Conservation (phyloP, 768 basidiomycete genomes). For the Boletus barrowsii region DNA sequence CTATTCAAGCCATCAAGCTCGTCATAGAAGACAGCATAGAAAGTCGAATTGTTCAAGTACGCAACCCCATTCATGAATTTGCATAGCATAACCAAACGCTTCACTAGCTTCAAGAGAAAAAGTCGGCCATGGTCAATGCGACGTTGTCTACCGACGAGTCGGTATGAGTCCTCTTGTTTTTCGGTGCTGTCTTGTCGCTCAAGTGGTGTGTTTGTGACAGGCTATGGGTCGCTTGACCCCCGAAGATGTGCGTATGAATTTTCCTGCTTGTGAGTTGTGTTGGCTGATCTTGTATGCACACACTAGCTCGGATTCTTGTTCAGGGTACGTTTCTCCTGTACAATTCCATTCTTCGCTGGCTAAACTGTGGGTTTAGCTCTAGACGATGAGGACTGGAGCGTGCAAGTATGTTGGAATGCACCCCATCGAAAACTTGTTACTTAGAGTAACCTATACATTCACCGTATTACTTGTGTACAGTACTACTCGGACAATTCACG, state of each 20-base stretch:
- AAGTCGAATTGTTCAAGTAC: slow-evolving; percentile 84
- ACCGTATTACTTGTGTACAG: too few relatives aligned
- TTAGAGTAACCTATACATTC: too few relatives aligned
- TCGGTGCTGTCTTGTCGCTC: slow-evolving; percentile 4
- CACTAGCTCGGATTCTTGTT: slow-evolving; percentile 44
- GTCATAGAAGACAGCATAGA: slow-evolving; percentile 97
- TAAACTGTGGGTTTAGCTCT: slow-evolving; percentile 15
- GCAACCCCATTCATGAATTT: slow-evolving; percentile 6
- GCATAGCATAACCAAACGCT: neutral
- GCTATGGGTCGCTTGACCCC: slow-evolving; percentile 95
- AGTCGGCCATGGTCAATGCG: slow-evolving; percentile 91
- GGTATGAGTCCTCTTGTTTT: slow-evolving; percentile 37
- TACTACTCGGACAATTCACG: too few relatives aligned
- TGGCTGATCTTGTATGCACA: slow-evolving; percentile 1
- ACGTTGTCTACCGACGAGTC: slow-evolving; percentile 81
- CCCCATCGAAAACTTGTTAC: too few relatives aligned
- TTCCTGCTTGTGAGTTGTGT: neutral
- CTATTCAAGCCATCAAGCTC: slow-evolving; percentile 90
- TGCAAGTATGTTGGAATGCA: neutral
- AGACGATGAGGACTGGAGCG: neutral
- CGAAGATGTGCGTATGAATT: slow-evolving; percentile 54
- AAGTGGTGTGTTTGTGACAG: slow-evolving; percentile 31
- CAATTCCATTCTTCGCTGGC: neutral
- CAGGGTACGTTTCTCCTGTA: slow-evolving; percentile 34
- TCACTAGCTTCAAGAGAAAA: slow-evolving; percentile 90